phyloP scores from a whole-genome alignment of 257 asterid genomes.

The Euphrasia confusa region DNA sequence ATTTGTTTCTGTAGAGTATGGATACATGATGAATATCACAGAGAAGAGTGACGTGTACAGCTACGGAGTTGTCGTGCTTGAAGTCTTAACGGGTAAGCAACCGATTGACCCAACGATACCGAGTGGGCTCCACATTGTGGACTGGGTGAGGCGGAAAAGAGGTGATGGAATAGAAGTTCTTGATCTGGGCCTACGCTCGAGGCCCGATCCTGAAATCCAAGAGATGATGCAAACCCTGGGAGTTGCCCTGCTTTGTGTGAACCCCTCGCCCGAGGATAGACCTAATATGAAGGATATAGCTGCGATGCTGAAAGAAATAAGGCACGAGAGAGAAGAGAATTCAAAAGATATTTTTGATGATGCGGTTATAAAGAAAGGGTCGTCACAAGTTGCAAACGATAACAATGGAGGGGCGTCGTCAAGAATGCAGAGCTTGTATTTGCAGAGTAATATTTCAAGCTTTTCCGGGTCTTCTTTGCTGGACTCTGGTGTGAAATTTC shows the following conservation, averaged over 20 bases:
- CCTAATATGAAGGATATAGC: constrained; percentile 81
- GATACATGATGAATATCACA: constrained; percentile 71
- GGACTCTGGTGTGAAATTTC: constrained; percentile 44
- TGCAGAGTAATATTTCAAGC: constrained; percentile 60
- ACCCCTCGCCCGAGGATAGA: constrained; percentile 62
- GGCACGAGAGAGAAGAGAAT: constrained; percentile 57
- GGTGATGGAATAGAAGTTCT: constrained; percentile 39
- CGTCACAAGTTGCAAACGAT: constrained; percentile 20
- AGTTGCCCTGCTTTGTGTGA: constrained; percentile 73
- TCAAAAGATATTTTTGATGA: constrained; percentile 28
- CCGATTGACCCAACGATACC: constrained; percentile 82
- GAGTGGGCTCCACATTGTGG: constrained; percentile 73
- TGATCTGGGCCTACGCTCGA: constrained; percentile 37
- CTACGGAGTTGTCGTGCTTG: constrained; percentile 72
- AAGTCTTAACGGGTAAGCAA: constrained; percentile 76
- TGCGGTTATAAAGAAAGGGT: constrained; percentile 33
- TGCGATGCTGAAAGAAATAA: constrained; percentile 72
- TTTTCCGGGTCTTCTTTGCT: constrained; percentile 75
- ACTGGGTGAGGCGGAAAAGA: constrained; percentile 70
- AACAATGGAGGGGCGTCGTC: constrained; percentile 42
- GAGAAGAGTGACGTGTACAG: constrained; percentile 83
- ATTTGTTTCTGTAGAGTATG: constrained; percentile 47
- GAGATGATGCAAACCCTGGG: constrained; percentile 81
- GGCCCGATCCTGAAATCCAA: constrained; percentile 55
- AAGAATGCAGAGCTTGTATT: constrained; percentile 40